These are phyloP conservation scores for Colletotrichum sp. DNA, from an alignment of 2,329 filamentous ascomycete genomes.

Conservation along the genomic window DNA sequence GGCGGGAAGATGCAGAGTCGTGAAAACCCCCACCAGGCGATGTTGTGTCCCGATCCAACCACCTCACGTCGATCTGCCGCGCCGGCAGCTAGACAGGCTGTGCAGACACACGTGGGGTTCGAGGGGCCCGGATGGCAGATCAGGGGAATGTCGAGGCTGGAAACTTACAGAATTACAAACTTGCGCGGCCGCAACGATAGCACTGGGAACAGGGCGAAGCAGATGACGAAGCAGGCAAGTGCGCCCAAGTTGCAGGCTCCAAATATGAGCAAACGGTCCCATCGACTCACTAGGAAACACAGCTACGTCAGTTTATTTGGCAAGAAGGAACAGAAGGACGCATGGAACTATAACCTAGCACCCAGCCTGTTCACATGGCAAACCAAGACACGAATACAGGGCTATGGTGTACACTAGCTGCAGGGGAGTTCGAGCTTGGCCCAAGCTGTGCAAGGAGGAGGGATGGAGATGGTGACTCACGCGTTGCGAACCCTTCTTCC, in stretches of 20 bases:
- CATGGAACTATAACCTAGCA: neutral
- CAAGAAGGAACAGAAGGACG: constrained; percentile 26
- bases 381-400: constrained; percentile 33
- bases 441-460: constrained; percentile 21
- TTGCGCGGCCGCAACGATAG: constrained; percentile 84
- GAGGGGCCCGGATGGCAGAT: neutral
- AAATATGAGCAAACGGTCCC: constrained; percentile 95
- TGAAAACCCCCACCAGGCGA: constrained; percentile 1
- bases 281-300: constrained; percentile 79
- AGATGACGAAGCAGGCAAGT: constrained; percentile 89
- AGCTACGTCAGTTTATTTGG: constrained; percentile 34
- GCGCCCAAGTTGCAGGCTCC: constrained; percentile 89
- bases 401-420: constrained; percentile 52
- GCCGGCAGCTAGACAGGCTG: neutral
- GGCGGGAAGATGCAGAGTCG: constrained; percentile 39
- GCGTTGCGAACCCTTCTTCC: constrained; percentile 92
- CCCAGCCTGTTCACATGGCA: constrained; percentile 40
- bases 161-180: constrained; percentile 94
- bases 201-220: constrained; percentile 88
- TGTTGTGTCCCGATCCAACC: neutral
- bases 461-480: constrained; percentile 66
- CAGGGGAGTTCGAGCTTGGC: constrained; percentile 40
- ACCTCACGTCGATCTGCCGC: constrained; percentile 1
- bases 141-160: constrained; percentile 16
- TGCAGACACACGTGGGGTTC: neutral